Evolutionary conservation across 192 early-diverging fungal genomes (phyloP), one percentile per base, ranked within the genome.

Genomic region (Mortierella hygrophila): DNA sequence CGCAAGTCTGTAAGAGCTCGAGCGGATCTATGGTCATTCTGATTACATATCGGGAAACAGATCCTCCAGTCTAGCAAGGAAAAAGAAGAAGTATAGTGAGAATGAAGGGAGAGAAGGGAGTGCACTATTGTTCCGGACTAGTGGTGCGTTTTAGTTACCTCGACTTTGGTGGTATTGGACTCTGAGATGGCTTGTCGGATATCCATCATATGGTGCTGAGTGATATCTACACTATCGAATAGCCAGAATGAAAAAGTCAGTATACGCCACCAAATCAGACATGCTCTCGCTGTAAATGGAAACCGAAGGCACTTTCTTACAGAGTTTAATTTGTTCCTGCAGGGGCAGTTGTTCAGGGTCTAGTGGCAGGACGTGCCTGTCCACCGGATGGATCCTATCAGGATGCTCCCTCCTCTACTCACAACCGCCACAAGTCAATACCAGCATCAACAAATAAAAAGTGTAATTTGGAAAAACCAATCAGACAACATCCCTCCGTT

Each of bases 281-380:
- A 5, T 2, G 6, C 6, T 15, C n/a, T 76, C 20, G 7, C 21
- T 65, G 16, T n/a, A 40, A 9, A 15, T 46, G 44, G 44, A 9
- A 46, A 46, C 44, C 13, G 11, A 46, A 46, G 6, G 38, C 3
- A 35, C 5, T 7, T 6, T 70, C 21, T 46, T 70, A 86, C 84
- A 86, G 0, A 72, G 47, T 41, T 47, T 77, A 41, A 81, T 55
- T 69, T 78, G 63, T 37, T 81, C 71, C 11, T 78, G 79, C 6
- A 77, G n/a, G 29, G 79, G 84, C 8, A 86, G 42, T 11, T 69
- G 46, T 20, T 86, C 79, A 20, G 79, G 84, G 44, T 81, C 63
- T 18, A 47, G 79, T 6, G 79, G 84, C 4, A 86, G 84, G 26
- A 76, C 37, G 52, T 86, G 84, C 29, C 40, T 38, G 40, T 86